Evolutionary conservation across 2,329 filamentous ascomycete genomes (phyloP).

Genomic region (Beauveria asiatica): DNA sequence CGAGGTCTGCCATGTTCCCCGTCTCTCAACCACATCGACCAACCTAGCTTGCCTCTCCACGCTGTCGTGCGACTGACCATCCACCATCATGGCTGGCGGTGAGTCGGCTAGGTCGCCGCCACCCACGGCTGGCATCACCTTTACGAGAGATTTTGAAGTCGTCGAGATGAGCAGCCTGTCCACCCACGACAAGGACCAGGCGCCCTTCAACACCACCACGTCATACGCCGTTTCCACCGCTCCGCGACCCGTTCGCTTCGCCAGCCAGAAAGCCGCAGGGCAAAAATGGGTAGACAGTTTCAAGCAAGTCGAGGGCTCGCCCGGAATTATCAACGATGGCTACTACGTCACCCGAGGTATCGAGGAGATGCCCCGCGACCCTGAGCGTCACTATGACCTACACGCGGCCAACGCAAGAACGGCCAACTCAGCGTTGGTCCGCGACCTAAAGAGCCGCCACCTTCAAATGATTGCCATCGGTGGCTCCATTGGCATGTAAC

Average conservation of each 20-base stretch:
- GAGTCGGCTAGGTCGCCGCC: conserved; percentile 5
- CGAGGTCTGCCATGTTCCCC: neutral
- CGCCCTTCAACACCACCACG: neutral
- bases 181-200: conserved; percentile 1
- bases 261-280: conserved; percentile 6
- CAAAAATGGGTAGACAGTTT: conserved; percentile 11
- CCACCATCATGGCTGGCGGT: conserved; percentile 1
- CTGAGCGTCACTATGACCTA: conserved; percentile 5
- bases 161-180: conserved; percentile 10
- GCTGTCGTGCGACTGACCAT: neutral
- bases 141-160: conserved; percentile 9
- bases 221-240: conserved; percentile 6
- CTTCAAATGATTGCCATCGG: conserved; percentile 11
- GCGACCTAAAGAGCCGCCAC: conserved; percentile 8
- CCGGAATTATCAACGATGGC: conserved; percentile 5
- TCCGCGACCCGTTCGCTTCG: conserved; percentile 6
- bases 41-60: neutral
- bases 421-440: conserved; percentile 8
- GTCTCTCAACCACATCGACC: neutral
- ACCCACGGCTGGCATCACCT: conserved; percentile 9
- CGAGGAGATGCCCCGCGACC: neutral
- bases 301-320: neutral
- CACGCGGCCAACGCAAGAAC: conserved; percentile 8
- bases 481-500: conserved; percentile 5
- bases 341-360: conserved; percentile 9